A percentile compares a stretch with the other conserved stretches of the same genome.
phyloP scores from a whole-genome alignment of 2,329 filamentous ascomycete genomes.

The Neopestalotiopsis rosae region DNA sequence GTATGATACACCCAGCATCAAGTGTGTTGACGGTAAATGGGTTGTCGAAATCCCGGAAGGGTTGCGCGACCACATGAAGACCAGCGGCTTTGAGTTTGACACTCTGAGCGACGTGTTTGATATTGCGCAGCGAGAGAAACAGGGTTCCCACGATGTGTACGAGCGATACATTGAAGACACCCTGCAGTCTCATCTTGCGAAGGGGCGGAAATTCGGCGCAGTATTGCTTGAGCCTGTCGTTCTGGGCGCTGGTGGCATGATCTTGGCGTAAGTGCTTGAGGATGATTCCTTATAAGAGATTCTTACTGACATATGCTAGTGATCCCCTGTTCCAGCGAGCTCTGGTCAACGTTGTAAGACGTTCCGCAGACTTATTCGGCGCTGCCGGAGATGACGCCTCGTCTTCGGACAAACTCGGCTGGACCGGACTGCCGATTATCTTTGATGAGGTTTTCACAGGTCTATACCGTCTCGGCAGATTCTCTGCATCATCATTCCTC shows the following conservation, averaged over 20 bases:
- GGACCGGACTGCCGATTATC: conserved; percentile 78
- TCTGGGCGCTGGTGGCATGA: conserved; percentile 83
- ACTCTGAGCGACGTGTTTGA: conserved; percentile 66
- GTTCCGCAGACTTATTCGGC: conserved; percentile 60
- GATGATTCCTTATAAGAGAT: conserved; percentile 20
- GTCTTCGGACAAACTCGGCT: conserved; percentile 43
- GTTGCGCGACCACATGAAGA: conserved; percentile 50
- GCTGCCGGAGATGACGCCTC: conserved; percentile 17
- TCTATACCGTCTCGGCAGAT: conserved; percentile 78
- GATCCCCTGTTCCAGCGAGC: conserved; percentile 82
- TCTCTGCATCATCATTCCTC: conserved; percentile 74
- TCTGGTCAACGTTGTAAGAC: conserved; percentile 71
- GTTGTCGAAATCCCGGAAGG: conserved; percentile 59
- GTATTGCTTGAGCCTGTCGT: conserved; percentile 82
- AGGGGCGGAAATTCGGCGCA: conserved; percentile 74
- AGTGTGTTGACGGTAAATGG: conserved; percentile 72
- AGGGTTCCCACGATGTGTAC: conserved; percentile 57
- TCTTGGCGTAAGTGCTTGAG: conserved; percentile 66
- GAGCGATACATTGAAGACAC: conserved; percentile 61
- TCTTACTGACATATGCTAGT: conserved; percentile 43
- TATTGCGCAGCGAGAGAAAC: conserved; percentile 50
- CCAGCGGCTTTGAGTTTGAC: conserved; percentile 46
- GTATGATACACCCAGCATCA: conserved; percentile 79
- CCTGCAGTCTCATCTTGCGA: conserved; percentile 54
- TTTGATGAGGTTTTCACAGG: conserved; percentile 91